These are phyloP conservation scores for Candida ortonii DNA, from an alignment of 805 yeast species.

Conservation along the genomic window DNA sequence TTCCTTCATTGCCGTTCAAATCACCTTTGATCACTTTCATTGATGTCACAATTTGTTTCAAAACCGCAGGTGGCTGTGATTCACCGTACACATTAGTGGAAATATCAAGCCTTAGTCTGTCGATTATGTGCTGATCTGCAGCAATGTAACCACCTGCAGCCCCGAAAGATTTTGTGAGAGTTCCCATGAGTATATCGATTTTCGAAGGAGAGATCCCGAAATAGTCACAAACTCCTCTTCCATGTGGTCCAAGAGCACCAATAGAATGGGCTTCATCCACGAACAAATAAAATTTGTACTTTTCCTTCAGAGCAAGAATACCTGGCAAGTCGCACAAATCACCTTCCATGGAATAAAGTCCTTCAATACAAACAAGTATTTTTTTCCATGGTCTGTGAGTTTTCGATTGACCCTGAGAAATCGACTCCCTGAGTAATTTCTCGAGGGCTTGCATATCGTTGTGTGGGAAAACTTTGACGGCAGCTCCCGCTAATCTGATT, in stretches of 20 bases:
- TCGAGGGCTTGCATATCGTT: conserved; percentile 84
- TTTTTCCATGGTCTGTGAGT: conserved; percentile 96
- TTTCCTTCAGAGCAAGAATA: conserved; percentile 67
- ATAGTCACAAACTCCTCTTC: conserved; percentile 94
- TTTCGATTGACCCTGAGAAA: conserved; percentile 92
- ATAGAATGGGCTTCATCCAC: conserved; percentile 98
- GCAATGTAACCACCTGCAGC: conserved; percentile 98
- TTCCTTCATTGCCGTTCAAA: conserved; percentile 88
- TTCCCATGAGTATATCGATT: conserved; percentile 93
- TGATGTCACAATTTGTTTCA: conserved; percentile 82
- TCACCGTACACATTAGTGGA: conserved; percentile 79
- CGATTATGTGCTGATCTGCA: conserved; percentile 66
- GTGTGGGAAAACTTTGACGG: conserved; percentile 88
- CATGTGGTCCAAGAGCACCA: conserved; percentile 96
- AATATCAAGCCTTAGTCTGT: conserved; percentile 68
- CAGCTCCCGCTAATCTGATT: conserved; percentile 86
- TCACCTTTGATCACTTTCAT: conserved; percentile 77
- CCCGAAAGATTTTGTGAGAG: conserved; percentile 95
- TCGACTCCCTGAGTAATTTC: conserved; percentile 72
- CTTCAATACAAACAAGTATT: conserved; percentile 83
- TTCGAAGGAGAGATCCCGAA: conserved; percentile 73
- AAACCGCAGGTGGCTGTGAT: conserved; percentile 85
- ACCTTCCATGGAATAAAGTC: conserved; percentile 91
- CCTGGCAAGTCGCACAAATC: conserved; percentile 79
- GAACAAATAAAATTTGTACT: conserved; percentile 84